Conservation (phyloP, 148 eudicot species). For the Cornus suecica region DNA sequence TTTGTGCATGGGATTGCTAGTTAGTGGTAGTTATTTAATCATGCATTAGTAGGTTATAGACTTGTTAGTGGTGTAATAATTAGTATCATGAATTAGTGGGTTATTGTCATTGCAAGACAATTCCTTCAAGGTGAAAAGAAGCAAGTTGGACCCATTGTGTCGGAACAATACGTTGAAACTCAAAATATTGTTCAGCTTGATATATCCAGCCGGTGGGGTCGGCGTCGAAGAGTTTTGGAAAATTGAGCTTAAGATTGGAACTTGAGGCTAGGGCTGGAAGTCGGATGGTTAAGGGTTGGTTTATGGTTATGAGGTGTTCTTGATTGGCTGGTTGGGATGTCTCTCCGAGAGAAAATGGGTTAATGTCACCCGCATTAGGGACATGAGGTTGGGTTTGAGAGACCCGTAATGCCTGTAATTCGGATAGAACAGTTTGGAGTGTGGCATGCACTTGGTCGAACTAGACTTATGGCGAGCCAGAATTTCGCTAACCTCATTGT, state of each 20-base stretch:
- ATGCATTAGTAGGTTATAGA: no score
- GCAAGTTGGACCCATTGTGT: no score
- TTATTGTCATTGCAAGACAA: no score
- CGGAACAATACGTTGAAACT: neutral
- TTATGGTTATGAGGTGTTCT: neutral
- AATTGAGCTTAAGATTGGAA: neutral
- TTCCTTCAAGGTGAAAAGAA: no score
- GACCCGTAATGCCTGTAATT: neutral
- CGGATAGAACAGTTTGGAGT: neutral
- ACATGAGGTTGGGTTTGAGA: neutral
- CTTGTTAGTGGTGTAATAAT: no score
- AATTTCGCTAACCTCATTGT: neutral
- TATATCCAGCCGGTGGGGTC: conserved; percentile 6
- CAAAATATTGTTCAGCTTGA: conserved; percentile 4
- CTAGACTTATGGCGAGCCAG: conserved; percentile 3
- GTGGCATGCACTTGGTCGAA: neutral
- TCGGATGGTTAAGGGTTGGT: neutral
- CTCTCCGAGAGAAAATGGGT: neutral
- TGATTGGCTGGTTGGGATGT: no score
- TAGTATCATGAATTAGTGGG: no score
- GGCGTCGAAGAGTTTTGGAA: no score
- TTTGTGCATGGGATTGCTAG: no score
- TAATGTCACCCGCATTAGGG: neutral
- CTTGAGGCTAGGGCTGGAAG: neutral
- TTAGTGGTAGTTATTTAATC: no score